Evolutionary conservation across 2,329 filamentous ascomycete genomes (phyloP).

Genomic region (Apiospora pterosperma): DNA sequence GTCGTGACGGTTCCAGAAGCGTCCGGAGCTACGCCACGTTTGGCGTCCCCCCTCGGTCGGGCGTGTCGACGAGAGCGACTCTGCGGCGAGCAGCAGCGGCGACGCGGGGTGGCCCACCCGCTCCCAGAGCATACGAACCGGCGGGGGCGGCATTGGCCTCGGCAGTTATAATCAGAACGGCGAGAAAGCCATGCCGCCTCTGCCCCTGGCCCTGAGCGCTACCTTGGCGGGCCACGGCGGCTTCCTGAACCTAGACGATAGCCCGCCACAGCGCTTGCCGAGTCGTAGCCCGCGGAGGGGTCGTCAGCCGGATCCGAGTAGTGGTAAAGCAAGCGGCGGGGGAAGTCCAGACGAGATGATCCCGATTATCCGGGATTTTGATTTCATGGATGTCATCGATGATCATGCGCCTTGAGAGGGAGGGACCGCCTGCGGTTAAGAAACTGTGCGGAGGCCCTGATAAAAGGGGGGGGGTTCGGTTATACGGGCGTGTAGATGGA

Average conservation of each 20-base stretch:
- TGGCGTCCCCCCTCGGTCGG: slow-evolving; percentile 9
- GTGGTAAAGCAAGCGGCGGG: neutral
- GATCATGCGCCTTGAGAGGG: slow-evolving; percentile 13
- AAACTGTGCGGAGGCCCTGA: too few species aligned
- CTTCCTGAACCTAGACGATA: slow-evolving; percentile 16
- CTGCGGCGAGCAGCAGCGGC: slow-evolving; percentile 13
- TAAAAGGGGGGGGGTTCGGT: too few species aligned
- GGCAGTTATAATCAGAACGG: neutral
- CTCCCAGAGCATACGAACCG: neutral
- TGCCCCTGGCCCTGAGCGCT: slow-evolving; percentile 16
- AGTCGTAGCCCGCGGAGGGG: neutral
- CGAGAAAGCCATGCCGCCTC: slow-evolving; percentile 10
- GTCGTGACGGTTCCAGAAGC: slow-evolving; percentile 10
- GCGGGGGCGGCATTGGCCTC: neutral
- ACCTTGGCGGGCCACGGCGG: slow-evolving; percentile 15
- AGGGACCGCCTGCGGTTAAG: too few species aligned
- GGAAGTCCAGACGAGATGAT: slow-evolving; percentile 15
- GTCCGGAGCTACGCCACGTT: slow-evolving; percentile 21
- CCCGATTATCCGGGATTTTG: slow-evolving; percentile 25
- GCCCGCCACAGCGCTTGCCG: slow-evolving; percentile 8
- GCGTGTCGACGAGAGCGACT: slow-evolving; percentile 5
- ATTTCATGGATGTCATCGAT: slow-evolving; percentile 20
- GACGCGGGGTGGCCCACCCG: slow-evolving; percentile 8
- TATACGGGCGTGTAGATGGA: too few species aligned
- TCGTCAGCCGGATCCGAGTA: neutral